Conservation (phyloP, 1,284 basidiomycete species). For the Porogramme epimiltina region DNA sequence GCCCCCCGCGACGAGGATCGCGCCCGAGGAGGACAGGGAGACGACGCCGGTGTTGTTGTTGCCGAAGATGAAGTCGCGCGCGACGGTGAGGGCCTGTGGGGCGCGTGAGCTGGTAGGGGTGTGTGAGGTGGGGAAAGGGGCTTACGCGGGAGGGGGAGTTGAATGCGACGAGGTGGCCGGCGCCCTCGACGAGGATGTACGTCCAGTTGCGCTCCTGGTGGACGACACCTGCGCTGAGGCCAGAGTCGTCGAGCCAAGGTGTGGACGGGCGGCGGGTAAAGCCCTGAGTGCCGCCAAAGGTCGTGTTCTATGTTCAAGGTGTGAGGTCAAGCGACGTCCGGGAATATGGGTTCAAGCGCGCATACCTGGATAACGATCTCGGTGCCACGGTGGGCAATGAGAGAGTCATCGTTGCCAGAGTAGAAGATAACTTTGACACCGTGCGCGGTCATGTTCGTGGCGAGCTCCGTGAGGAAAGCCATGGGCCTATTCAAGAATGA, state of each 20-base stretch:
- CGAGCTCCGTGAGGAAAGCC: conserved; percentile 32
- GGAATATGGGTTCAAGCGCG: background rate
- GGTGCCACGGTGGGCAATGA: conserved; percentile 36
- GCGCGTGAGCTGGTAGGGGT: background rate
- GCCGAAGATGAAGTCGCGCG: conserved; percentile 34
- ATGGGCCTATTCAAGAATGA: conserved; percentile 26
- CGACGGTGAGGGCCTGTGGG: conserved; percentile 24
- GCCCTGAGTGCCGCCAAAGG: conserved; percentile 64
- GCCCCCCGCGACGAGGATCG: conserved; percentile 44
- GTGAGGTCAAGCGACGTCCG: too few species aligned
- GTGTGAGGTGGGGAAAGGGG: background rate
- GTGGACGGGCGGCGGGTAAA: conserved; percentile 66
- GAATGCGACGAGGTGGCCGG: conserved; percentile 31
- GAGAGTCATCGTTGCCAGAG: conserved; percentile 33
- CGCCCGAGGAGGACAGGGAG: conserved; percentile 2
- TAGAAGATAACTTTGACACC: conserved; percentile 29
- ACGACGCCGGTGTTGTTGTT: conserved; percentile 32
- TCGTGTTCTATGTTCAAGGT: conserved; percentile 36
- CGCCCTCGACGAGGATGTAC: conserved; percentile 32
- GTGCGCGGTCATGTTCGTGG: conserved; percentile 26
- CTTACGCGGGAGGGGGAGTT: conserved; percentile 44
- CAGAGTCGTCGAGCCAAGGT: conserved; percentile 40
- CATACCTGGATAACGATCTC: conserved; percentile 34
- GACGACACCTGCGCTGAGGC: conserved; percentile 30
- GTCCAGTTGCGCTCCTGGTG: conserved; percentile 37